Percentiles rank a stretch among this genome's conserved stretches.
These are phyloP conservation scores for Vitis hybrid DNA, from an alignment of 177 flowering plant genomes.

Conservation along the genomic window DNA sequence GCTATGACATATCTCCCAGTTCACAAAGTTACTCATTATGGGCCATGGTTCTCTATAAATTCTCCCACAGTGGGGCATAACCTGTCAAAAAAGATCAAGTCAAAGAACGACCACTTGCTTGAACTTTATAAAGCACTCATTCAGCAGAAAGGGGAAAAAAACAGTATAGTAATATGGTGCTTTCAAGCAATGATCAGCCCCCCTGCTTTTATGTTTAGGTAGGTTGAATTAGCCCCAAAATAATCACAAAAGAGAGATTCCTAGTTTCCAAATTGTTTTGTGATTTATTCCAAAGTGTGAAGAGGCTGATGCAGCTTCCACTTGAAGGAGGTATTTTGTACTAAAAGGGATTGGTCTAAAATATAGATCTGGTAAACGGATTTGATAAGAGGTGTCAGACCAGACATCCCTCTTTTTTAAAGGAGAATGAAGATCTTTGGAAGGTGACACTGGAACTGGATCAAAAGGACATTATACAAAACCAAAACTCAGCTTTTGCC, in stretches of 20 bases:
- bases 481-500: no score
- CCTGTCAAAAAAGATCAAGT: neutral
- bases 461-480: no score
- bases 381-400: no score
- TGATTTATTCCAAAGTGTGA: no score
- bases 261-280: neutral
- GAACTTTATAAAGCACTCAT: neutral
- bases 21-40: neutral
- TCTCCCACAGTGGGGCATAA: neutral
- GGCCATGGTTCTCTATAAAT: neutral
- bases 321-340: no score
- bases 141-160: neutral
- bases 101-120: neutral
- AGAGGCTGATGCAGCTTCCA: no score
- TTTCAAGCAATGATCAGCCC: neutral
- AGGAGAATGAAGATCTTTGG: no score
- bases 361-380: no score
- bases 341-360: no score
- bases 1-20: no score
- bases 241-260: neutral
- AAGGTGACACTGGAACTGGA: no score
- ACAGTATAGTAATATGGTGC: neutral
- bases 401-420: no score
- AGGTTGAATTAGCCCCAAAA: neutral
- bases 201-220: neutral